Percentiles rank a stretch among this genome's conserved stretches.
These are phyloP conservation scores for Porogramme epimiltina DNA, from an alignment of 1,284 basidiomycete genomes.

Conservation along the genomic window DNA sequence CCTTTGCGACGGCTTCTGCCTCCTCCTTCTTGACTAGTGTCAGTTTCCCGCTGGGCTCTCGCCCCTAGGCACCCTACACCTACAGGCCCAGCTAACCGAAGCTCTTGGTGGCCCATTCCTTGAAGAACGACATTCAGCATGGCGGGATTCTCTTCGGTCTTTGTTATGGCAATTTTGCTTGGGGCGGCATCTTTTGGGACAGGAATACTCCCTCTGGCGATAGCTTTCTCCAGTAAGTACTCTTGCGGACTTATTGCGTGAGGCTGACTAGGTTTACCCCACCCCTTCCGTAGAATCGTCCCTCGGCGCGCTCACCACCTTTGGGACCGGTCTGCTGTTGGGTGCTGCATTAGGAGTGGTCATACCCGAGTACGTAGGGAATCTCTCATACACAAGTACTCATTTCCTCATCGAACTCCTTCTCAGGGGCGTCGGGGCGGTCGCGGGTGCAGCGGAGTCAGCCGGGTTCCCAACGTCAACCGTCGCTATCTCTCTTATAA, in stretches of 20 bases:
- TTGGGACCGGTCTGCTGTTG: conserved; percentile 85
- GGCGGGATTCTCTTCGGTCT: conserved; percentile 27
- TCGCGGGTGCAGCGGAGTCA: conserved; percentile 40
- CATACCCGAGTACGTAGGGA: conserved; percentile 79
- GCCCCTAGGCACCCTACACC: too few relatives aligned
- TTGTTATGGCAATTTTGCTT: conserved; percentile 59
- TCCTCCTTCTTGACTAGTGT: too few relatives aligned
- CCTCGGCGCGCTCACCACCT: conserved; percentile 62
- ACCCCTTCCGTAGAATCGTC: conserved; percentile 44
- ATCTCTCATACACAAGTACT: background rate
- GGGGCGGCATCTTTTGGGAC: conserved; percentile 71
- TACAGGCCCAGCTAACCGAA: too few relatives aligned
- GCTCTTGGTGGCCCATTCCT: too few relatives aligned
- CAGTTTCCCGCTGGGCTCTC: too few relatives aligned
- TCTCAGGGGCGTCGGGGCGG: conserved; percentile 62
- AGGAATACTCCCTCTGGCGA: conserved; percentile 75
- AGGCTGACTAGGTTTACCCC: too few relatives aligned
- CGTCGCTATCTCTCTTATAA: conserved; percentile 75
- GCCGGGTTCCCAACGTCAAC: conserved; percentile 49
- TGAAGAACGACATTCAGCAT: conserved; percentile 13
- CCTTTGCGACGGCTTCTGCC: too few relatives aligned
- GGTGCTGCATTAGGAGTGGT: conserved; percentile 90
- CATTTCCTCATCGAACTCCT: conserved; percentile 2
- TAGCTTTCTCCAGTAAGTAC: conserved; percentile 68
- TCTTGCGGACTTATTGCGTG: background rate